phyloP scores from a whole-genome alignment of 441 rosid species.

The Cnidoscolus chayamansa region DNA sequence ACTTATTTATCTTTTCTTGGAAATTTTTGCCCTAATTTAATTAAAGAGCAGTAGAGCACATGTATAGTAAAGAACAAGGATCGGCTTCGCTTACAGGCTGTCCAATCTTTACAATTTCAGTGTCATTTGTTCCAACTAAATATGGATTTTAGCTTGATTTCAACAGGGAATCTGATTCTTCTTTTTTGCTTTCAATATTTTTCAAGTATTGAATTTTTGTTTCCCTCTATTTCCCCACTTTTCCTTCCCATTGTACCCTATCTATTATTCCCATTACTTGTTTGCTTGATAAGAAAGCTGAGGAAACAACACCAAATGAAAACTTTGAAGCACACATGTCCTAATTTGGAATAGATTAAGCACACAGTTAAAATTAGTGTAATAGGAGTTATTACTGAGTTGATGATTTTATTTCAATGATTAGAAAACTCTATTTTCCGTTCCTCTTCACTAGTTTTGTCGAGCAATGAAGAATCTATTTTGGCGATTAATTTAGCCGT shows the following conservation, averaged over 20 bases:
- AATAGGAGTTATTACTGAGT: slow-evolving; percentile 5
- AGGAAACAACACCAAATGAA: background rate
- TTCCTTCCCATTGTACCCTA: background rate
- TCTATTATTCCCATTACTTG: background rate
- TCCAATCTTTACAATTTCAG: background rate
- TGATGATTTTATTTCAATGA: background rate
- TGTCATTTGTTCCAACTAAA: background rate
- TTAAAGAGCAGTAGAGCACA: background rate
- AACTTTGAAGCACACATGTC: background rate
- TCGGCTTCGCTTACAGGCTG: background rate
- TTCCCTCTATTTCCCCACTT: background rate
- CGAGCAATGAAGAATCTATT: background rate
- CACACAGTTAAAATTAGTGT: background rate
- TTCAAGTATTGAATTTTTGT: background rate
- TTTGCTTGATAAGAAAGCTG: background rate
- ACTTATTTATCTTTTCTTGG: background rate
- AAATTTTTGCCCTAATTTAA: slow-evolving; percentile 5
- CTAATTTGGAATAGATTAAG: background rate
- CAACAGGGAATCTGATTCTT: slow-evolving; percentile 32
- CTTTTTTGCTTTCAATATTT: slow-evolving; percentile 5
- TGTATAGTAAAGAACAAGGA: background rate
- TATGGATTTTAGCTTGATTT: slow-evolving; percentile 6
- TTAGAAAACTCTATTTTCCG: background rate
- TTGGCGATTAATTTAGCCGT: slow-evolving; percentile 8
- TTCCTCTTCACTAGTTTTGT: background rate